Evolutionary conservation across 805 yeast species (phyloP).

Genomic region (Nakazawaea laoshanensis): DNA sequence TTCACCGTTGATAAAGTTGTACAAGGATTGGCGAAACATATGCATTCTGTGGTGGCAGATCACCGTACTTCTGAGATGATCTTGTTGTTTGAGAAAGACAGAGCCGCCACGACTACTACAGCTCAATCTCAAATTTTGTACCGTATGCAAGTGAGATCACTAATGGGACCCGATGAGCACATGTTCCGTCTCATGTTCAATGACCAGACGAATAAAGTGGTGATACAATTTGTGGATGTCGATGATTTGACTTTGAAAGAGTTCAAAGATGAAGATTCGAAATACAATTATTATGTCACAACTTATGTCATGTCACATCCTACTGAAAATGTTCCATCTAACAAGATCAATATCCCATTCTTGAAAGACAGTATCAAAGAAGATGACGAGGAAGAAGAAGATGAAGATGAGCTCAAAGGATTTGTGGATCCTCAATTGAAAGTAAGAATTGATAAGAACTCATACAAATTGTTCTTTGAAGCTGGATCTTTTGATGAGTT

Average conservation of each 20-base stretch:
- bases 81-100: conserved; percentile 74
- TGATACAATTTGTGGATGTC: conserved; percentile 75
- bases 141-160: conserved; percentile 76
- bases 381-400: conserved; percentile 42
- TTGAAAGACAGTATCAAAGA: conserved; percentile 48
- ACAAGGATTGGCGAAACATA: conserved; percentile 75
- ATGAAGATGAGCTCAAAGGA: conserved; percentile 43
- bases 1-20: conserved; percentile 91
- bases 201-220: conserved; percentile 40
- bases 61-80: conserved; percentile 72
- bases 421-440: conserved; percentile 60
- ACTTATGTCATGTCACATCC: conserved; percentile 93
- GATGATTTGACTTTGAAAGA: conserved; percentile 85
- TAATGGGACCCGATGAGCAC: conserved; percentile 77
- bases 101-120: conserved; percentile 53
- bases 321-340: conserved; percentile 87
- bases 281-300: conserved; percentile 90
- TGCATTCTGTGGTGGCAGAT: conserved; percentile 78
- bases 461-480: conserved; percentile 77
- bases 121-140: conserved; percentile 85
- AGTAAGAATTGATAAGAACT: conserved; percentile 70
- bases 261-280: conserved; percentile 59
- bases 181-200: conserved; percentile 83
- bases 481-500: conserved; percentile 73
- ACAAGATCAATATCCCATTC: conserved; percentile 73